Evolutionary conservation across 805 yeast genomes (phyloP), one percentile per base, ranked within the genome.

Genomic region (Yamadazyma laniorum): DNA sequence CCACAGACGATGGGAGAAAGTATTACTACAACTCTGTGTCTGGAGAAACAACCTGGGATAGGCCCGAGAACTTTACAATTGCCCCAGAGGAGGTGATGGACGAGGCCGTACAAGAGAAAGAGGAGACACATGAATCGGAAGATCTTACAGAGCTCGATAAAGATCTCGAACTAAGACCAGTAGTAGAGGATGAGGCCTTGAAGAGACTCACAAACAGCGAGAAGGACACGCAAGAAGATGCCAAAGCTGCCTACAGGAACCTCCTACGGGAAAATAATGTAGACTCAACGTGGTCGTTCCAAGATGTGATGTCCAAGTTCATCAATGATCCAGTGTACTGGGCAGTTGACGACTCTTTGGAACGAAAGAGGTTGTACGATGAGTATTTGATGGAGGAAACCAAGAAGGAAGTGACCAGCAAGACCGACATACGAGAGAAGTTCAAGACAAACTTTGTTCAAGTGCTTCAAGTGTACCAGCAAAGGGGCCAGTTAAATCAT

Each of bases 271-370:
- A 72, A 1, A 59, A 72, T 26, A 61, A 70, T 6, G 86, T 88
- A 3, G 89, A 82, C 55, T 72, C 84, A 0, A 74, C 83, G 0
- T 85, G 91, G 90, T 73, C 93, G 0, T 87, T 87, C 58, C 77
- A 73, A 34, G 67, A 67, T 40, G 82, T 85, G 1, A 78, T 88
- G 61, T 72, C 75, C 16, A 59, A 62, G 13, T 75, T 83, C 40
- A 70, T 83, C 13, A 55, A 52, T 3, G 80, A 82, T 46, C 76
- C 81, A 2, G 64, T 80, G 12, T 89, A 85, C 51, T 85, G 91
- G 90, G 58, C 68, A 5, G 59, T 86, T 2, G 61, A 67, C 4
- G 85, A 83, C 51, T 72, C 95, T 0, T 50, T 81, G 13, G 63
- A 69, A 45, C 73, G 90, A 38, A 77, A 79, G 48, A 63, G 64